Percentiles rank a stretch among this genome's conserved stretches.
Evolutionary conservation across 192 early-diverging fungal genomes (phyloP).

Genomic region (Backusella circina): DNA sequence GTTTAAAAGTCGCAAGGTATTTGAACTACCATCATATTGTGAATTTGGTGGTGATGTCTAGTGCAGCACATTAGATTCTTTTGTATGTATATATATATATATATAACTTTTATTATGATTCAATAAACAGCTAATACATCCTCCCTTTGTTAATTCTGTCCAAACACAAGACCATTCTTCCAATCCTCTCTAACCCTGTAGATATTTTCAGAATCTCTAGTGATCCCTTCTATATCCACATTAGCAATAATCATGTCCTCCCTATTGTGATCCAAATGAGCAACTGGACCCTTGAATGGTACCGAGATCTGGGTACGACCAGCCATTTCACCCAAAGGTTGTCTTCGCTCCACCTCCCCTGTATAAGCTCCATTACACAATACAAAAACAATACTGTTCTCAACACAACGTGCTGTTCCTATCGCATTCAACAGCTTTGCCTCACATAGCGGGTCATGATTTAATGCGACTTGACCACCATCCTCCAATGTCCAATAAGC

Average conservation of each 20-base stretch:
- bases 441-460: conserved; percentile 13
- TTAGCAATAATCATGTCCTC: conserved; percentile 30
- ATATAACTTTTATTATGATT: not conserved
- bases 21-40: not conserved
- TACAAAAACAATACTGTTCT: conserved; percentile 26
- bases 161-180: conserved; percentile 1
- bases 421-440: conserved; percentile 19
- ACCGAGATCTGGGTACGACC: conserved; percentile 24
- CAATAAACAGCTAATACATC: not conserved
- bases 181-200: conserved; percentile 27
- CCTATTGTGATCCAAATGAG: conserved; percentile 2
- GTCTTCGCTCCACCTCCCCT: not conserved
- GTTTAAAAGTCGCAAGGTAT: not conserved
- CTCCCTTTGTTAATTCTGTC: not conserved
- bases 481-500: conserved; percentile 26
- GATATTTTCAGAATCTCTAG: conserved; percentile 16
- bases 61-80: too few species aligned
- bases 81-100: not conserved
- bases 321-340: conserved; percentile 11
- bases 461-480: not conserved
- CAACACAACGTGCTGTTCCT: conserved; percentile 20
- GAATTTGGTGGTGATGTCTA: not conserved
- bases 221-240: not conserved
- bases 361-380: conserved; percentile 28
- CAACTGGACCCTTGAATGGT: conserved; percentile 28